Evolutionary conservation across 2,329 filamentous ascomycete species (phyloP), one percentile per base, ranked within the genome.

Genomic region (Dactylellina drechsleri): DNA sequence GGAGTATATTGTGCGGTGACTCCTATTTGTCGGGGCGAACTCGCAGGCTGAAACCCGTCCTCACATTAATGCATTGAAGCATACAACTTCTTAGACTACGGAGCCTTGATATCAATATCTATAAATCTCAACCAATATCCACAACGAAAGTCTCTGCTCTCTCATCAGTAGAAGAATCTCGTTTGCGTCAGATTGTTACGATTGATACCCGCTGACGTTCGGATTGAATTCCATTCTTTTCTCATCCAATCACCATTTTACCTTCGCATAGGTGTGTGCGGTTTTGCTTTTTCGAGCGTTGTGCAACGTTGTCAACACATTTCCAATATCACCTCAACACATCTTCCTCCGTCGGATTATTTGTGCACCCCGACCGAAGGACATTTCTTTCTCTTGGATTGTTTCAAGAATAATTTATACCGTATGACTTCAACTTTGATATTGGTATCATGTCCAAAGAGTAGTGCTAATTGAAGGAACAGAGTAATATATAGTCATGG

Each of bases 11-110:
- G 40, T 26, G 43, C 45, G 66, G 57, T 70, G 66, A 70, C 66
- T 70, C 66, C 61, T 68, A 18, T 36, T 4, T 36, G 64, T 43
- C 53, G 58, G 66, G 59, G 66, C 66, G 66, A 28, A 28, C 54
- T 59, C 18, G 59, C 13, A 65, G 66, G 66, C 66, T 64, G 66
- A 65, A 62, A 67, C 45, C 10, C 8, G 2, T 36, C 2, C 31
- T 36, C 31, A 36, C 10, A 10, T 36, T 36, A 10, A 8, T 7
- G 31, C 31, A 36, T 36, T 7, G 31, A 10, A 36, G 31, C 31
- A 10, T 36, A 36, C 2, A 5, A 36, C 31, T 36, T 36, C 23
- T 23, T 23, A 4, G 23, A 23, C 23, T 23, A 23, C 4, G 23
- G 2, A 2, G 23, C 4, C 23, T 23, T 23, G 23, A 36, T 3